Base-by-base conservation (phyloP, 768 basidiomycete species). In the Lactarius deliciosus region DNA sequence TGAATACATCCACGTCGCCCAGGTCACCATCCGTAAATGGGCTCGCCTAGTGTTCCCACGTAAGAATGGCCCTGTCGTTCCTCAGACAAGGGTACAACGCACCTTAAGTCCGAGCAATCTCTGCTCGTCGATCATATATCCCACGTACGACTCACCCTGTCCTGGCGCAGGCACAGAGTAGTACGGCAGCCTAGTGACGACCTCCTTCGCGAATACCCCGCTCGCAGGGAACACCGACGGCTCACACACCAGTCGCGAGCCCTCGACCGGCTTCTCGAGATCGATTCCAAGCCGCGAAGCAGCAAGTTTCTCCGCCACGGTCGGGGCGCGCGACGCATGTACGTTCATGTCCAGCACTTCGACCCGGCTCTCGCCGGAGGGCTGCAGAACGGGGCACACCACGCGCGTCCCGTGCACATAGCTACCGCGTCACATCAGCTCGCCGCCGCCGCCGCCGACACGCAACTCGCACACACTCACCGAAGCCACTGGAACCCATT, bases 341-440 rank as follows among this genome's bases (percentile, higher is more conserved):
- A 69, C 66, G 32, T 79, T 79, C 36, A 80, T 77, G 45, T 80
- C 74, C 43, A 79, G 70, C 13, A 76, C 72, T 41, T 67, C 69
- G 0, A 74, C 61, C 1, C 55, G 22, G 50, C 65, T 57, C 58
- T 58, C 22, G 1, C 60, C 71, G 41, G 57, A 64, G 5, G 70
- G 55, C 11, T 66, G 55, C 22, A 71, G 40, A 15, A 40, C 60
- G 1, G 73, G 72, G 36, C 78, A 69, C 9, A 78, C 76, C 28
- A 81, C 74, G 13, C 80, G 76, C 40, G 75, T 70, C 5, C 80
- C 81, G n/a, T 82, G 79, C 1, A 80, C 78, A n/a, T 81, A 69
- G 5, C 68, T 66, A 18, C 20, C 53, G 6, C 10, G 3, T 22
- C 16, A 11, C 22, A 22, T 22, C 34, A 56, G n/a, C 34, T n/a